These are phyloP conservation scores for Verticillium alfalfae DNA, from an alignment of 2,329 filamentous ascomycete species.

Conservation along the genomic window DNA sequence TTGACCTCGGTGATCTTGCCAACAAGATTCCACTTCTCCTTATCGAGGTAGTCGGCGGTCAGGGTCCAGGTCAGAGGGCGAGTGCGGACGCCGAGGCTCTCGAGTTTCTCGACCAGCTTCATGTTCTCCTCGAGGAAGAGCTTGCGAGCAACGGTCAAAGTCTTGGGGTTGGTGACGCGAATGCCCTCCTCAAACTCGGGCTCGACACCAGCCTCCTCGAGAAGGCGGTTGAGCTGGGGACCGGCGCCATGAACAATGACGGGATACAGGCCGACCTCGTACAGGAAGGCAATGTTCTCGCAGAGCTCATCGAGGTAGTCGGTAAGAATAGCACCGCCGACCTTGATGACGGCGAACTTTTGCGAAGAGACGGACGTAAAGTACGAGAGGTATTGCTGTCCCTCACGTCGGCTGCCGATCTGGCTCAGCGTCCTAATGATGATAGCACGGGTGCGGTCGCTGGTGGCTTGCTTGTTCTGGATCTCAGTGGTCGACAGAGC, in stretches of 20 bases:
- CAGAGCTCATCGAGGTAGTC: conserved; percentile 91
- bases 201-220: conserved; percentile 87
- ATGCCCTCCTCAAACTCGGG: conserved; percentile 97
- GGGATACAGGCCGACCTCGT: conserved; percentile 90
- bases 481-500: conserved; percentile 23
- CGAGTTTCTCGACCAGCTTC: conserved; percentile 83
- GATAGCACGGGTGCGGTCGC: conserved; percentile 67
- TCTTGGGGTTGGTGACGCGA: conserved; percentile 91
- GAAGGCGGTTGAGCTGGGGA: conserved; percentile 86
- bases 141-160: conserved; percentile 81
- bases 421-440: conserved; percentile 90
- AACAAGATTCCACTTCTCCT: conserved; percentile 92
- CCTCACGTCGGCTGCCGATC: conserved; percentile 92
- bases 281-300: conserved; percentile 82
- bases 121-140: conserved; percentile 95
- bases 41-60: conserved; percentile 89
- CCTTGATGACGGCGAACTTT: conserved; percentile 97
- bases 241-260: conserved; percentile 94
- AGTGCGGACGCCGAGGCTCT: conserved; percentile 83
- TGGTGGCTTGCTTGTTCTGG: conserved; percentile 25
- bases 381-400: conserved; percentile 94
- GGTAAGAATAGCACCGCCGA: conserved; percentile 91
- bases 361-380: conserved; percentile 96
- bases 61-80: conserved; percentile 90
- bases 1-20: conserved; percentile 94